phyloP scores from a whole-genome alignment of 257 asterid species.

The Fraxinus pennsylvanica region DNA sequence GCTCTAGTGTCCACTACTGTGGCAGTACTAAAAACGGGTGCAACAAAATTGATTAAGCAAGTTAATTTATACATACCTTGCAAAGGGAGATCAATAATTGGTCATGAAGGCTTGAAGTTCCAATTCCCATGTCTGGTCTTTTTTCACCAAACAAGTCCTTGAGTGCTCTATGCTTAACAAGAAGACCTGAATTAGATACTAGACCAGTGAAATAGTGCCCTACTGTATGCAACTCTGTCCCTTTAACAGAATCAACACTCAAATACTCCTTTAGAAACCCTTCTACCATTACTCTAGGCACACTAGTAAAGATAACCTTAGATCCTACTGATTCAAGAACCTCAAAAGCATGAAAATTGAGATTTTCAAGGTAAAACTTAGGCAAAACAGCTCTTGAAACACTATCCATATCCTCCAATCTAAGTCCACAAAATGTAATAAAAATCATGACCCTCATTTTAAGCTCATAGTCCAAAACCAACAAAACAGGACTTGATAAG shows the following conservation, averaged over 20 bases:
- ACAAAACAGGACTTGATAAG: slow-evolving; percentile 52
- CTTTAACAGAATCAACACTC: slow-evolving; percentile 54
- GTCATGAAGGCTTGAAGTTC: slow-evolving; percentile 51
- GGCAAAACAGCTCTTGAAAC: slow-evolving; percentile 81
- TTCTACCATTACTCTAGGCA: slow-evolving; percentile 87
- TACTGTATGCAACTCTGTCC: slow-evolving; percentile 64
- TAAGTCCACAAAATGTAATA: slow-evolving; percentile 79
- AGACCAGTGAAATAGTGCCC: slow-evolving; percentile 70
- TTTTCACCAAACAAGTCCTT: slow-evolving; percentile 58
- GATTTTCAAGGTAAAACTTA: slow-evolving; percentile 72
- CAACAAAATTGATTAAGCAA: not conserved
- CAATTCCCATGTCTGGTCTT: slow-evolving; percentile 70
- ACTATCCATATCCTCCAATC: slow-evolving; percentile 47
- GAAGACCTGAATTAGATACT: slow-evolving; percentile 45
- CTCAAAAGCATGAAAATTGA: slow-evolving; percentile 48
- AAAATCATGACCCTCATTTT: slow-evolving; percentile 67
- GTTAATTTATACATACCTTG: slow-evolving; percentile 53
- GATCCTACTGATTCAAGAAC: slow-evolving; percentile 51
- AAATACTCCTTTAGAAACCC: slow-evolving; percentile 73
- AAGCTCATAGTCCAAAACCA: slow-evolving; percentile 41
- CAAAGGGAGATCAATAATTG: slow-evolving; percentile 62
- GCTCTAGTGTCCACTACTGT: too few relatives aligned
- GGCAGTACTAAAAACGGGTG: not conserved
- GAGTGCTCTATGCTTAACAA: slow-evolving; percentile 63
- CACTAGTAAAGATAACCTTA: slow-evolving; percentile 48